A percentile compares a stretch with the other conserved stretches of the same genome.
Conservation (phyloP, 768 basidiomycete species). For the Russula ochroleuca region DNA sequence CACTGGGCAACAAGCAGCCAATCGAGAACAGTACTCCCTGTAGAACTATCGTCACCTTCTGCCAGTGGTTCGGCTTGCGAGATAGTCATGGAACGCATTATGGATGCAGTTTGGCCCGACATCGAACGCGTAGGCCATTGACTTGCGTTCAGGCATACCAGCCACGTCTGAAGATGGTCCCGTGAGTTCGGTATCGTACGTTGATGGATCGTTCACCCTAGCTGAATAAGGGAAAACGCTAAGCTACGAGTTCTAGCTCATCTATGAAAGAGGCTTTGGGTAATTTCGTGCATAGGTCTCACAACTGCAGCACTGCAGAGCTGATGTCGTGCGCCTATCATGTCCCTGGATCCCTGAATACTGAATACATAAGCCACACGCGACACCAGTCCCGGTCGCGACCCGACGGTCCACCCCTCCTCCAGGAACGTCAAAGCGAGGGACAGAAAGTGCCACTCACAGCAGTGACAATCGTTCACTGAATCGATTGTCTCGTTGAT, state of each 20-base stretch:
- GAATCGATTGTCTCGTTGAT: slow-evolving; percentile 15
- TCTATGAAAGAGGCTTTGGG: not conserved
- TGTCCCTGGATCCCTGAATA: no score
- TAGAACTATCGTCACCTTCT: slow-evolving; percentile 62
- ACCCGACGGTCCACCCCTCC: no score
- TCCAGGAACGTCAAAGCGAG: not conserved
- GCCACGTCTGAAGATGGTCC: slow-evolving; percentile 45
- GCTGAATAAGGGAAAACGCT: not conserved
- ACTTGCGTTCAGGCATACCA: slow-evolving; percentile 51
- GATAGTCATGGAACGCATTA: slow-evolving; percentile 56
- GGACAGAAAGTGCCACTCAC: slow-evolving; percentile 10
- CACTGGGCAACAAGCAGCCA: slow-evolving; percentile 55
- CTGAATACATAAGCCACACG: no score
- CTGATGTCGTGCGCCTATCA: no score
- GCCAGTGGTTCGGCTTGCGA: slow-evolving; percentile 47
- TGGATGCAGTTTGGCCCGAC: slow-evolving; percentile 65
- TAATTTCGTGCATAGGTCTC: not conserved
- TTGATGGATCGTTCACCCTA: slow-evolving; percentile 42
- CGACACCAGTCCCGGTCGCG: no score
- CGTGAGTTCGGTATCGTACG: slow-evolving; percentile 44
- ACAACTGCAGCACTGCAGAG: no score
- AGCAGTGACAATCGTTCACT: slow-evolving; percentile 22
- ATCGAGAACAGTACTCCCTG: slow-evolving; percentile 53
- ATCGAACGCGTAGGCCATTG: slow-evolving; percentile 58
- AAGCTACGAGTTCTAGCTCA: not conserved